phyloP scores from a whole-genome alignment of 331 rosid genomes.

The Dryas integrifolia region DNA sequence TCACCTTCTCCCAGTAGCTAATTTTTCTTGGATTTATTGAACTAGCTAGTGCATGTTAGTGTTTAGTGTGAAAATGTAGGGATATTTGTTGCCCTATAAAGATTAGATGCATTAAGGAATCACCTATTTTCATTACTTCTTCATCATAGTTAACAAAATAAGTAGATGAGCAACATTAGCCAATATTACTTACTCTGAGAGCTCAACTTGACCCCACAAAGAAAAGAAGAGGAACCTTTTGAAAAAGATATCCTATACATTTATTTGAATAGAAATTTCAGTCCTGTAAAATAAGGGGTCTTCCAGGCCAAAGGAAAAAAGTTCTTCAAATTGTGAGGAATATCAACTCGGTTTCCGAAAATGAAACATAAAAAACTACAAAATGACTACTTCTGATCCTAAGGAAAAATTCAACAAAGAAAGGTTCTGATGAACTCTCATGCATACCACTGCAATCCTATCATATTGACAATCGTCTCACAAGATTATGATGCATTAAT shows the following conservation, averaged over 20 bases:
- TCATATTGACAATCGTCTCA: background rate
- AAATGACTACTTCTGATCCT: background rate
- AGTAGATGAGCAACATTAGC: background rate
- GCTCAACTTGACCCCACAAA: background rate
- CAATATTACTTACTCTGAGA: background rate
- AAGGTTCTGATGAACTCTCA: background rate
- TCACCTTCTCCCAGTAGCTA: no score
- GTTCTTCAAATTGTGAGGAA: background rate
- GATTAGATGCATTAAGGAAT: background rate
- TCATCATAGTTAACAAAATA: background rate
- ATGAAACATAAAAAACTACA: background rate
- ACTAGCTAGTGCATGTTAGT: no score
- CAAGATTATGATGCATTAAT: background rate
- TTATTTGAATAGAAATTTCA: background rate
- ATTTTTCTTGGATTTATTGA: no score
- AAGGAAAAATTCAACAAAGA: background rate
- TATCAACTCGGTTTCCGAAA: background rate
- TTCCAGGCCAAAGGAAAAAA: background rate
- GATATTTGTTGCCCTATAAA: no score
- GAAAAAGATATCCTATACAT: background rate
- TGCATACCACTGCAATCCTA: background rate
- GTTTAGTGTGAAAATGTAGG: no score
- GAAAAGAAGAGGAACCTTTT: background rate
- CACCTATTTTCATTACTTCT: background rate
- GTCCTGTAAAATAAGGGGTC: no score